phyloP scores from a whole-genome alignment of 2,329 filamentous ascomycete species.

The Colletotrichum acutatum region DNA sequence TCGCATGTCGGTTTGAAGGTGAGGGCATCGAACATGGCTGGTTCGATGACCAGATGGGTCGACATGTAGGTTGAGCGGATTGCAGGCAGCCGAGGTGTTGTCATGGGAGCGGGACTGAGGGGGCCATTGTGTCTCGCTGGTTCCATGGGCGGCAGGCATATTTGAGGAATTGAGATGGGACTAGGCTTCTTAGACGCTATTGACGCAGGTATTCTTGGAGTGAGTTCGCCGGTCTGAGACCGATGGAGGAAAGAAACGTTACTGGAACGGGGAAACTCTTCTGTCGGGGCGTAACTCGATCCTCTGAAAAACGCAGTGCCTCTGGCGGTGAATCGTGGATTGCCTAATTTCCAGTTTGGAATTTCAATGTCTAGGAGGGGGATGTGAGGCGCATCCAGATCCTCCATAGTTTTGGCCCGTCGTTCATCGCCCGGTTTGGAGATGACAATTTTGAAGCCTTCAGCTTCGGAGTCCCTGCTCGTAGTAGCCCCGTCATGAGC shows the following conservation, averaged over 20 bases:
- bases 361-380: slow-evolving; percentile 79
- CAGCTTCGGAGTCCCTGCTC: slow-evolving; percentile 67
- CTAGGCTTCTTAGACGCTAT: slow-evolving; percentile 49
- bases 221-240: slow-evolving; percentile 46
- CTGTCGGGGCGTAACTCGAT: slow-evolving; percentile 82
- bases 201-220: slow-evolving; percentile 44
- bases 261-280: slow-evolving; percentile 74
- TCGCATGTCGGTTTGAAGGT: slow-evolving; percentile 84
- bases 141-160: slow-evolving; percentile 41
- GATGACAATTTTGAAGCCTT: slow-evolving; percentile 84
- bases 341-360: slow-evolving; percentile 85
- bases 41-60: slow-evolving; percentile 66
- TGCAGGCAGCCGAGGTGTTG: slow-evolving; percentile 52
- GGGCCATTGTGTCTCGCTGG: slow-evolving; percentile 37
- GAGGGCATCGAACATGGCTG: slow-evolving; percentile 84
- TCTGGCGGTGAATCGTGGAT: slow-evolving; percentile 80
- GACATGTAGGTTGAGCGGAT: slow-evolving; percentile 60
- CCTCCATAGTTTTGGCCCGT: slow-evolving; percentile 72
- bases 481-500: slow-evolving; percentile 69
- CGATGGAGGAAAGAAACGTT: slow-evolving; percentile 60
- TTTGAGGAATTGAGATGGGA: slow-evolving; percentile 49
- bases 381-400: slow-evolving; percentile 54
- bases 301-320: slow-evolving; percentile 83
- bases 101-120: slow-evolving; percentile 37
- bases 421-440: slow-evolving; percentile 72